Percentiles rank a stretch among this genome's conserved stretches.
These are phyloP conservation scores for Thermothelomyces thermophilus DNA, from an alignment of 2,329 filamentous ascomycete species.

Conservation along the genomic window DNA sequence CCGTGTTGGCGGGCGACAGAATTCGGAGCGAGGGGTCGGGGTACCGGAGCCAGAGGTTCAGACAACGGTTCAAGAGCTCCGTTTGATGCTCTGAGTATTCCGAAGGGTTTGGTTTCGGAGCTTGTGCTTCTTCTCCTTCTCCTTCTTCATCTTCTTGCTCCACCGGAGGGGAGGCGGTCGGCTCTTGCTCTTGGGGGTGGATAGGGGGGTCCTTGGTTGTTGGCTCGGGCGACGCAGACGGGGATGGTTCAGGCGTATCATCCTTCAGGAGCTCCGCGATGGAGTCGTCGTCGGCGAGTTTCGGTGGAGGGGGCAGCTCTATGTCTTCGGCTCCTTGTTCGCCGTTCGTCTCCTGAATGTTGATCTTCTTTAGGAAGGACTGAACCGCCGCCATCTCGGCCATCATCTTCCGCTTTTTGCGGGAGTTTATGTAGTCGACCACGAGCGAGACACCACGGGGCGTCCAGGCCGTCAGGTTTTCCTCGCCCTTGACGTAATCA, in stretches of 20 bases:
- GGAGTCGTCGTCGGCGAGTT: conserved; percentile 32
- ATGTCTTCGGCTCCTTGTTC: conserved; percentile 34
- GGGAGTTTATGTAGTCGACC: conserved; percentile 73
- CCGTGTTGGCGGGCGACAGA: conserved; percentile 55
- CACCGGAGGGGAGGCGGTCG: conserved; percentile 2
- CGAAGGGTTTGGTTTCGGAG: conserved; percentile 25
- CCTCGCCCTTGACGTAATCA: conserved; percentile 94
- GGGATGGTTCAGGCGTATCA: conserved; percentile 14
- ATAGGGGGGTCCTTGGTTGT: not conserved
- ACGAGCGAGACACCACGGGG: conserved; percentile 86
- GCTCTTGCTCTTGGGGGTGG: conserved; percentile 26
- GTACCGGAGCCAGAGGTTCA: conserved; percentile 59
- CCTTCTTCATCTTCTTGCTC: not conserved
- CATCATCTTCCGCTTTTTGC: conserved; percentile 65
- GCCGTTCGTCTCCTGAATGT: conserved; percentile 33
- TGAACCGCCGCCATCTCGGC: conserved; percentile 75
- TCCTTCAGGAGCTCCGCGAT: conserved; percentile 51
- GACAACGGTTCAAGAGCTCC: conserved; percentile 46
- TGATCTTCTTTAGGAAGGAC: conserved; percentile 55
- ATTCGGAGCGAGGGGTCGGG: conserved; percentile 51
- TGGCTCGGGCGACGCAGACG: not conserved
- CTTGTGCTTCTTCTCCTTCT: not conserved
- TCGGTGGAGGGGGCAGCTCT: conserved; percentile 29
- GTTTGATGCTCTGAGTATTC: conserved; percentile 44
- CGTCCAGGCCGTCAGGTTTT: conserved; percentile 75